These are phyloP conservation scores for Comarum palustre DNA, from an alignment of 306 rosid species.

Conservation along the genomic window DNA sequence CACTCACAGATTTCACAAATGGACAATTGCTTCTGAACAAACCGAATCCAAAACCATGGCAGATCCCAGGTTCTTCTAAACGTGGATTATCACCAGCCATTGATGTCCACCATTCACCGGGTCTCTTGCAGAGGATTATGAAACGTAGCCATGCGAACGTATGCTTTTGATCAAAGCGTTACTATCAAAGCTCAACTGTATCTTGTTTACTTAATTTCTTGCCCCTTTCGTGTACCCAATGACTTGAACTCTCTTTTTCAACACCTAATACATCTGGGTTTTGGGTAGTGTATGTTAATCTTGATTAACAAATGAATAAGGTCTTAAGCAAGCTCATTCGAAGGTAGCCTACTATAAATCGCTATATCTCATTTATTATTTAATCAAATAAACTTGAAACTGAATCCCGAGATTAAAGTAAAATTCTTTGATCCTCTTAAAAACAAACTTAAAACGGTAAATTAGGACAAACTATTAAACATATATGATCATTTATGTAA, in stretches of 20 bases:
- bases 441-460: too few species aligned
- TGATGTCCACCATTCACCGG: constrained; percentile 12
- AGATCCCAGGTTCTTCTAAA: constrained; percentile 22
- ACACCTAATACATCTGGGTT: background rate
- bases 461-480: too few species aligned
- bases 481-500: background rate
- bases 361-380: background rate
- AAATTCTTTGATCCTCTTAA: too few species aligned
- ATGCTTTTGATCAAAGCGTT: constrained; percentile 4
- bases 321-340: background rate
- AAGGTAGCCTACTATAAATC: background rate
- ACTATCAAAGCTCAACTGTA: constrained; percentile 24
- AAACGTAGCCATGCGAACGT: constrained; percentile 30
- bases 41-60: constrained; percentile 8
- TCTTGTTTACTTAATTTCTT: background rate
- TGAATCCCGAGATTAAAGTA: too few species aligned
- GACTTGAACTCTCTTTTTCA: constrained; percentile 19
- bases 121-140: constrained; percentile 15
- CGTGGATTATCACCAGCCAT: constrained; percentile 34
- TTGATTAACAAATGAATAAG: background rate
- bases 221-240: constrained; percentile 45
- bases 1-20: constrained; percentile 24
- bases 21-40: constrained; percentile 27
- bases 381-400: too few species aligned
- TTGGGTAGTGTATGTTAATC: background rate